phyloP scores from a whole-genome alignment of 805 yeast species.

The Tetrapisispora iriomotensis region DNA sequence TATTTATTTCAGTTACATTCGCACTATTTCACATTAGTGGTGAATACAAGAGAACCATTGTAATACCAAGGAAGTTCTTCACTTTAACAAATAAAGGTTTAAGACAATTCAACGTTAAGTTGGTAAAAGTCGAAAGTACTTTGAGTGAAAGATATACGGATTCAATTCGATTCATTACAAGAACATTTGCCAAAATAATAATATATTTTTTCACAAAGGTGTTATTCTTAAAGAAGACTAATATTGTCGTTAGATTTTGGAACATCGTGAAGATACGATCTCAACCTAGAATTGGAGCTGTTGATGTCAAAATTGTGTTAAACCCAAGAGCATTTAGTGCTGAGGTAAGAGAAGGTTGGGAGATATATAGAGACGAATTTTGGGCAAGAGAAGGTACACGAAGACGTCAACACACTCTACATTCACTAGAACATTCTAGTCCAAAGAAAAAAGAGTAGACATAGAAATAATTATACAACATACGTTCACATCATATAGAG shows the following conservation, averaged over 20 bases:
- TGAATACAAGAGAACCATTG: slow-evolving; percentile 77
- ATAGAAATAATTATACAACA: neutral
- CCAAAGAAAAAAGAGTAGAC: neutral
- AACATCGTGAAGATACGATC: slow-evolving; percentile 28
- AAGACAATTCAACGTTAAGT: slow-evolving; percentile 67
- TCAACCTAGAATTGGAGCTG: slow-evolving; percentile 62
- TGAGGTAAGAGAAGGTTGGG: slow-evolving; percentile 90
- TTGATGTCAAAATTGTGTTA: slow-evolving; percentile 70
- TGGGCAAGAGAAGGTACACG: slow-evolving; percentile 80
- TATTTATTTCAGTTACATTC: slow-evolving; percentile 45
- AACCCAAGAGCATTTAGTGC: slow-evolving; percentile 75
- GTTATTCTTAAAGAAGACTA: slow-evolving; percentile 9
- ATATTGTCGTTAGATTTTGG: slow-evolving; percentile 17
- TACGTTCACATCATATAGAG: too few species aligned
- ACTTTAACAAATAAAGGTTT: slow-evolving; percentile 82
- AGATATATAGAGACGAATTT: slow-evolving; percentile 80
- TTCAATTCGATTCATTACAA: slow-evolving; percentile 23
- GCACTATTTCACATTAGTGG: slow-evolving; percentile 79
- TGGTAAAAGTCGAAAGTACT: slow-evolving; percentile 50
- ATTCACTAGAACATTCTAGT: neutral
- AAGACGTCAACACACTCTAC: slow-evolving; percentile 29
- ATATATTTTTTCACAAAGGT: slow-evolving; percentile 10
- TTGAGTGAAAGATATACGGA: slow-evolving; percentile 31
- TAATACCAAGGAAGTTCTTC: slow-evolving; percentile 69
- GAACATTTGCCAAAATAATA: slow-evolving; percentile 17